phyloP scores from a whole-genome alignment of 805 yeast species.

The Zygotorulaspora chibaensis region DNA sequence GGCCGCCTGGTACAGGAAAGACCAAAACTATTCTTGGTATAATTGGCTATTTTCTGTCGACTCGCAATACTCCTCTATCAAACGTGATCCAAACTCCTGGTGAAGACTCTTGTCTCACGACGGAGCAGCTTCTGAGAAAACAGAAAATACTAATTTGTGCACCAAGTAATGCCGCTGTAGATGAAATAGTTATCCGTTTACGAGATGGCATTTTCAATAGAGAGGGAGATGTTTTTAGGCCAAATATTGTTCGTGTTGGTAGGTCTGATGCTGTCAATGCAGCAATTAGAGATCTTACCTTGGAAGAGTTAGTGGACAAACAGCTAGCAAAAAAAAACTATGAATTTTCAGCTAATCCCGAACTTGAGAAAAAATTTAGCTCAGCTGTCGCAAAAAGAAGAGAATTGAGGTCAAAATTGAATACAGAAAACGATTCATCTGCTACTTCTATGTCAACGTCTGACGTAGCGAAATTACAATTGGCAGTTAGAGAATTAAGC shows the following conservation, averaged over 20 bases:
- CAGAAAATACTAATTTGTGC: conserved; percentile 85
- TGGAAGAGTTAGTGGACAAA: conserved; percentile 80
- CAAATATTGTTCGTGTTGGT: conserved; percentile 81
- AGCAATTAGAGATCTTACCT: conserved; percentile 73
- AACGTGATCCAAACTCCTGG: conserved; percentile 35
- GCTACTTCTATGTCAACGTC: conserved; percentile 45
- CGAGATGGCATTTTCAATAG: conserved; percentile 63
- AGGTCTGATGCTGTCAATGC: conserved; percentile 82
- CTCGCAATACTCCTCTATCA: conserved; percentile 22
- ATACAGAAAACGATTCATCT: conserved; percentile 40
- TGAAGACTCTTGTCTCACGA: conserved; percentile 17
- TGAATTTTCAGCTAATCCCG: conserved; percentile 39
- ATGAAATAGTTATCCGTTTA: conserved; percentile 82
- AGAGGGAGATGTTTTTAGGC: conserved; percentile 49
- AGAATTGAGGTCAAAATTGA: conserved; percentile 42
- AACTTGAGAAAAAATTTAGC: conserved; percentile 44
- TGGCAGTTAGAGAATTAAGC: conserved; percentile 52
- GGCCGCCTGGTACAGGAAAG: conserved; percentile 99
- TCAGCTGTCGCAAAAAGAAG: conserved; percentile 58
- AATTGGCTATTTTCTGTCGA: conserved; percentile 68
- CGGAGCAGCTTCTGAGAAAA: conserved; percentile 30
- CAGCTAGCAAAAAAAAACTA: conserved; percentile 42
- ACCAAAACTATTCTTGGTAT: conserved; percentile 94
- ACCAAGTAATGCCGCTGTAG: conserved; percentile 98
- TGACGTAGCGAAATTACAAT: conserved; percentile 46